A percentile compares a stretch with the other conserved stretches of the same genome.
phyloP scores from a whole-genome alignment of 2,329 filamentous ascomycete species.

The Aspergillus transmontanensis region DNA sequence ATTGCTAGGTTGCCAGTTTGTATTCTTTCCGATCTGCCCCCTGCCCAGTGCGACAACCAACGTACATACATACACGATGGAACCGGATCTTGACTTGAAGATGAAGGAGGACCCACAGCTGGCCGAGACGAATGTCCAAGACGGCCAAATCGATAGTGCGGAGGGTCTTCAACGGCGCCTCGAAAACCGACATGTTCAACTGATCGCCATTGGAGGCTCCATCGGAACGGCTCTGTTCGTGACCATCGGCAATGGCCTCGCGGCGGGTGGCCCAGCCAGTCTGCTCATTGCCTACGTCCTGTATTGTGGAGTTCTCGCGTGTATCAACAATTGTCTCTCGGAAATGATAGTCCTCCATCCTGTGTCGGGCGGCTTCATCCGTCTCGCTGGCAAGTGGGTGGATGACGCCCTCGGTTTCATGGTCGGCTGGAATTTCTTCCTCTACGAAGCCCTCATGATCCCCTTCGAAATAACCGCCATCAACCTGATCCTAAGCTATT shows the following conservation, averaged over 20 bases:
- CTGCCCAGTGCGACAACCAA: background rate
- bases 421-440: conserved; percentile 30
- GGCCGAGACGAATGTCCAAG: background rate
- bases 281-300: conserved; percentile 31
- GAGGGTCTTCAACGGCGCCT: background rate
- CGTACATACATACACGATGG: background rate
- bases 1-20: background rate
- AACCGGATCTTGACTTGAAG: background rate
- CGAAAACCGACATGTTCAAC: background rate
- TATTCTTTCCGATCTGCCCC: background rate
- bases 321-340: conserved; percentile 22
- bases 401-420: conserved; percentile 29
- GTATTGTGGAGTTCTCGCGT: conserved; percentile 23
- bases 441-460: conserved; percentile 18
- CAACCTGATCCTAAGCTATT: conserved; percentile 39
- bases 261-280: conserved; percentile 36
- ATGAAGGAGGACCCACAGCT: background rate
- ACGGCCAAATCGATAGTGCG: background rate
- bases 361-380: conserved; percentile 17
- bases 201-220: background rate
- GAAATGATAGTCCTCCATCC: conserved; percentile 30
- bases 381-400: conserved; percentile 26
- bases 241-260: conserved; percentile 34
- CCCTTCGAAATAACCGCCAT: conserved; percentile 41
- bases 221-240: conserved; percentile 16